Evolutionary conservation across 2,329 filamentous ascomycete species (phyloP), one percentile per base, ranked within the genome.

Genomic region (Beauveria rudraprayagi): DNA sequence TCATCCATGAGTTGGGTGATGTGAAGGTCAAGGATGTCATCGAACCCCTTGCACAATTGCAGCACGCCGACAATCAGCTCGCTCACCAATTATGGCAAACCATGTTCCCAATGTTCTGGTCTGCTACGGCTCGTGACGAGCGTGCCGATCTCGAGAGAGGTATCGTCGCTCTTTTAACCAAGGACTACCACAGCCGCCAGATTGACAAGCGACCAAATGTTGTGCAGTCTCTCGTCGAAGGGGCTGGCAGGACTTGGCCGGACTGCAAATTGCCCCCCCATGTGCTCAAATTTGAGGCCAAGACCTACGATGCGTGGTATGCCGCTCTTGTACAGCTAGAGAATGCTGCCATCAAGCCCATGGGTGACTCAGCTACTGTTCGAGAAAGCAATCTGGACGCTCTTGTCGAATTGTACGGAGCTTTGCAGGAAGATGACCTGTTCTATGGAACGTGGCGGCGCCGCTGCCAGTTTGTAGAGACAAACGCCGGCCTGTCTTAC

Each of bases 381-480:
- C 84, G 92, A 37, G 95, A 99, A 73, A 97, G 93, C 75, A 97
- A 95, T 66, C 82, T 97, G 5, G 94, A 99, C 74, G 94, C 94
- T 0, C 78, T 99, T n/a, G 86, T 96, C 9, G 93, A 97, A 70
- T 80, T 97, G 3, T 99, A 99, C 70, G 86, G 92, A 6, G 86
- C 87, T 1, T 78, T 99, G 16, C 90, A 96, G 69, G 95, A 99
- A 72, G 92, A 97, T 56, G 94, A 99, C 71, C 80, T 99, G 53
- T 99, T 97, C 73, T 97, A 99, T 66, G 94, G 94, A 9, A 95
- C 92, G 0, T 99, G 94, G 94, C 87, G 94, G 62, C 86, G 94
- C 61, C 87, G 94, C 51, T 96, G 92, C 72, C 91, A 96, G 66
- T 99, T 96, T 70, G 89, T 99, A 6, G 95, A 99, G 78, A 97